Percentiles rank a stretch among this genome's conserved stretches.
These are phyloP conservation scores for Obelidium mucronatum DNA, from an alignment of 192 early-diverging fungal genomes.

Conservation along the genomic window DNA sequence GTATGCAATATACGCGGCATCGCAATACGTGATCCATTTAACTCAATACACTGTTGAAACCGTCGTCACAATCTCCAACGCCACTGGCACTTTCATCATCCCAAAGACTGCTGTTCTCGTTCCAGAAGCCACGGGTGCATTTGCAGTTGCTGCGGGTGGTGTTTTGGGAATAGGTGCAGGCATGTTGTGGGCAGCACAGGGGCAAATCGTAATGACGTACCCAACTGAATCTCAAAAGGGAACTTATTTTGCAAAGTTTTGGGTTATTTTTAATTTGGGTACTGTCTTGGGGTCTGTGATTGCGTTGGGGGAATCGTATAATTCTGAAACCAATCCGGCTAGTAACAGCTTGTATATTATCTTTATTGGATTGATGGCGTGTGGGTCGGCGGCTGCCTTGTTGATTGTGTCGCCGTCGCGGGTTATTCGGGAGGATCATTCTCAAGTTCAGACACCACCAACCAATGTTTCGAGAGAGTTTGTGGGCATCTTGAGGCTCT, in stretches of 20 bases:
- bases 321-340: background rate
- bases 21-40: too few relatives aligned
- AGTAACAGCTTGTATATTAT: background rate
- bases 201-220: constrained; percentile 78
- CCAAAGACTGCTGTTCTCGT: background rate
- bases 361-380: background rate
- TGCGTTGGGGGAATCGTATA: constrained; percentile 54
- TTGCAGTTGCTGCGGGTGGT: constrained; percentile 71
- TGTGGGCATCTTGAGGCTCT: constrained; percentile 61
- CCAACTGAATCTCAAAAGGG: constrained; percentile 81
- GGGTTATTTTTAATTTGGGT: constrained; percentile 84
- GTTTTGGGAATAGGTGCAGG: constrained; percentile 83
- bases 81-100: too few relatives aligned
- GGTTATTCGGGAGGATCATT: background rate
- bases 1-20: too few relatives aligned
- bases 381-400: background rate
- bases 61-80: background rate
- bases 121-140: constrained; percentile 39
- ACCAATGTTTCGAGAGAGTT: constrained; percentile 66
- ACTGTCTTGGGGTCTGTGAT: constrained; percentile 79
- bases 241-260: constrained; percentile 81
- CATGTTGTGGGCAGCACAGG: constrained; percentile 58
- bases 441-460: background rate
- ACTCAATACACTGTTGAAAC: background rate
- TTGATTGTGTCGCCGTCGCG: background rate